phyloP scores from a whole-genome alignment of 2,329 filamentous ascomycete genomes.

The Penicillium sp. region DNA sequence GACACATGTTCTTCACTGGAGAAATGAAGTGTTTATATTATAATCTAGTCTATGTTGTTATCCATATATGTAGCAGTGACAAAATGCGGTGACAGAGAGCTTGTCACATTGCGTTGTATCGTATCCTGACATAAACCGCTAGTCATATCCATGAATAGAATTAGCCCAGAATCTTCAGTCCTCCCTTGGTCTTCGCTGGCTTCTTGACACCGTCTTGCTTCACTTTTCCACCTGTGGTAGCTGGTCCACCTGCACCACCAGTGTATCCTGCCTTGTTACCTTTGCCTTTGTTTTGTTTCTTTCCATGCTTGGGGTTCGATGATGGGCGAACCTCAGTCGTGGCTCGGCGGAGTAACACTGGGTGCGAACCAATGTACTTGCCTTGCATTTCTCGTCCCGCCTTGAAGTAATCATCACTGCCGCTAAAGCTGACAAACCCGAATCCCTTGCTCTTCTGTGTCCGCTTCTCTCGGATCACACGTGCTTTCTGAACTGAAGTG shows the following conservation, averaged over 20 bases:
- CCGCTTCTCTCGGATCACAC: slow-evolving; percentile 91
- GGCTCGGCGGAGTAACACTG: slow-evolving; percentile 80
- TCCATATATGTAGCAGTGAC: not conserved
- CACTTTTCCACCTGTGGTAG: slow-evolving; percentile 42
- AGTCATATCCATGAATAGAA: not conserved
- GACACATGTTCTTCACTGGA: not conserved
- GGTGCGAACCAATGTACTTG: slow-evolving; percentile 98
- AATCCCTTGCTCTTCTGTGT: slow-evolving; percentile 96
- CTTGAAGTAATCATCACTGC: slow-evolving; percentile 94
- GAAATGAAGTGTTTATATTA: not conserved
- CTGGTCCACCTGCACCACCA: slow-evolving; percentile 3
- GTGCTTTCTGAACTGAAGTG: slow-evolving; percentile 83
- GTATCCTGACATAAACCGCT: not conserved
- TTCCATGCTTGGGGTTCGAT: slow-evolving; percentile 65
- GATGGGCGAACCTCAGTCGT: slow-evolving; percentile 87
- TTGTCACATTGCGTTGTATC: not conserved
- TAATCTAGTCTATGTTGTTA: not conserved
- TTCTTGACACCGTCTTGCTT: slow-evolving; percentile 48
- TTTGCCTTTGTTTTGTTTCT: slow-evolving; percentile 43
- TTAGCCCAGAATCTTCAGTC: slow-evolving; percentile 47
- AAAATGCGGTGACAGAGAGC: no score
- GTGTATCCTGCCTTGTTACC: slow-evolving; percentile 27
- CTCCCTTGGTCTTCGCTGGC: slow-evolving; percentile 47
- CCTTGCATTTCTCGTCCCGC: slow-evolving; percentile 98
- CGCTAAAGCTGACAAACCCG: slow-evolving; percentile 92